Conservation (phyloP, 306 rosid genomes). For the Pyrus pyrifolia region DNA sequence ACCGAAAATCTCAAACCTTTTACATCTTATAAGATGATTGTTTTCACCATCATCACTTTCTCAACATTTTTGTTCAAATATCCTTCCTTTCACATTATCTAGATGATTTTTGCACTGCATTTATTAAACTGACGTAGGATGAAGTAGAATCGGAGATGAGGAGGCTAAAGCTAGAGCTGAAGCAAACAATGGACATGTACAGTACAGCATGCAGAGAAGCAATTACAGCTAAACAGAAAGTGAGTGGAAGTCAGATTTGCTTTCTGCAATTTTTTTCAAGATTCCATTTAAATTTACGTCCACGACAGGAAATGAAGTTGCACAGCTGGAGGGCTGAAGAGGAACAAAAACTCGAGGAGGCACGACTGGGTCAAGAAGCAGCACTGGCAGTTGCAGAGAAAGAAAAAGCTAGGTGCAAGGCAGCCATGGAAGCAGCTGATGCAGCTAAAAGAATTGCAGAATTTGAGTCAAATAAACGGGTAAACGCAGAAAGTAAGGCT, state of each 20-base stretch:
- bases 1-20: background rate
- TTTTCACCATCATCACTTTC: too few species aligned
- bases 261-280: background rate
- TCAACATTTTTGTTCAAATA: background rate
- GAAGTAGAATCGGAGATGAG: conserved; percentile 82
- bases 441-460: conserved; percentile 72
- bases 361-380: conserved; percentile 56
- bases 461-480: conserved; percentile 55
- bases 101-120: background rate
- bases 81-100: background rate
- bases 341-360: conserved; percentile 62
- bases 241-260: background rate
- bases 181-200: conserved; percentile 92
- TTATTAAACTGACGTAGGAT: conserved; percentile 32
- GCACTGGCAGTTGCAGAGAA: conserved; percentile 68
- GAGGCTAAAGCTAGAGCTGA: conserved; percentile 81
- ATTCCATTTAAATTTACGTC: background rate
- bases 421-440: conserved; percentile 70
- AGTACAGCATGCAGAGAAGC: conserved; percentile 74
- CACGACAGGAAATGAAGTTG: conserved; percentile 53
- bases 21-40: background rate
- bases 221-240: conserved; percentile 68
- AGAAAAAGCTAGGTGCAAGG: conserved; percentile 70
- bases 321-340: conserved; percentile 49
- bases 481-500: conserved; percentile 42